phyloP scores from a whole-genome alignment of 116 monocot genomes.

The Posidonia oceanica region DNA sequence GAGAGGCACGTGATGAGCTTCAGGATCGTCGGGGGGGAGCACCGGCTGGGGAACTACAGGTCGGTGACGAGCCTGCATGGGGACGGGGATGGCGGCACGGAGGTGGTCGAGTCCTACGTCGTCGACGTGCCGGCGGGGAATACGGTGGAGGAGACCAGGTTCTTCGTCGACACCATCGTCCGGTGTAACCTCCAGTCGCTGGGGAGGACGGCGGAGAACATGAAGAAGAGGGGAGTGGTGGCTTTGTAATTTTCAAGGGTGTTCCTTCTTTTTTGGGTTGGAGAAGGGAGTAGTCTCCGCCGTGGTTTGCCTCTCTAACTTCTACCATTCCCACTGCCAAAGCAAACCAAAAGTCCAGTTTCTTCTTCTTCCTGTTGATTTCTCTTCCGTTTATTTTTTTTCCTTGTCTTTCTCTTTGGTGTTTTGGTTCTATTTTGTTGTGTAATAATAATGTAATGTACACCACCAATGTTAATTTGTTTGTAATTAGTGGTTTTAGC shows the following conservation, averaged over 20 bases:
- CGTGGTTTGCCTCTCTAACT: too few species aligned
- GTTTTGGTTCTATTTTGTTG: too few species aligned
- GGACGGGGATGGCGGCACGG: slow-evolving; percentile 14
- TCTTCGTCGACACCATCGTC: slow-evolving; percentile 81
- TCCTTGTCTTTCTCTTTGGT: too few species aligned
- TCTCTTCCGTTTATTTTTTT: too few species aligned
- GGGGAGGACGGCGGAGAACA: slow-evolving; percentile 31
- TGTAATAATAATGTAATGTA: too few species aligned
- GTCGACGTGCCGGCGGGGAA: slow-evolving; percentile 82
- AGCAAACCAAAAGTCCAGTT: too few species aligned
- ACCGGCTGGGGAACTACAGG: slow-evolving; percentile 25
- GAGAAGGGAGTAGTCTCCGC: too few species aligned
- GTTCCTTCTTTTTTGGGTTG: too few species aligned
- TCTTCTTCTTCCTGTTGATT: too few species aligned
- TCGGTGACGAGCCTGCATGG: slow-evolving; percentile 27
- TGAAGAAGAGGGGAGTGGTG: not conserved
- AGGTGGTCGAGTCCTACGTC: slow-evolving; percentile 86
- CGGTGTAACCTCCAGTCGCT: slow-evolving; percentile 67
- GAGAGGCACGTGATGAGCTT: slow-evolving; percentile 19
- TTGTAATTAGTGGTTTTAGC: too few species aligned
- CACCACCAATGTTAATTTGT: too few species aligned
- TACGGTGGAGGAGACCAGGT: slow-evolving; percentile 60
- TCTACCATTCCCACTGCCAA: too few species aligned
- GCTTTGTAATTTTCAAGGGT: not conserved
- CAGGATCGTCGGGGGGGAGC: slow-evolving; percentile 28